Conservation (phyloP, 441 rosid genomes). For the Populus hybrid region DNA sequence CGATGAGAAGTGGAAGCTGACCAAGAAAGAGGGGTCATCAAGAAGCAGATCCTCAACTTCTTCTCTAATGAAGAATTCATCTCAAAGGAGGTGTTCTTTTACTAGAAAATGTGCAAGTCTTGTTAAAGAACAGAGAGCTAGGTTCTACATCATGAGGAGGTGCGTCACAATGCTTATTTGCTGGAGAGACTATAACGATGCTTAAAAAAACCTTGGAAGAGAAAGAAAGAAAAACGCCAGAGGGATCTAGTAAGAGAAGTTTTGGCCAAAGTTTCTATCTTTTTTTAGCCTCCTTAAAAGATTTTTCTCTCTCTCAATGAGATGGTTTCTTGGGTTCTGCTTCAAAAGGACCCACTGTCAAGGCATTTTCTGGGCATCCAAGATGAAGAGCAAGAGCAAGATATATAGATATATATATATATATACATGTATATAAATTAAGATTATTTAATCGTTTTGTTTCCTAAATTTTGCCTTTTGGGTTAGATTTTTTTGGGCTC, state of each 20-base stretch:
- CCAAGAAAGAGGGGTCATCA: constrained; percentile 58
- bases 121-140: constrained; percentile 79
- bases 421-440: constrained; percentile 31
- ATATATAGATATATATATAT: neutral
- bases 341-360: constrained; percentile 2
- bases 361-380: constrained; percentile 26
- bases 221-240: neutral
- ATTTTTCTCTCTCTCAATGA: constrained; percentile 22
- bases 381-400: neutral
- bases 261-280: neutral
- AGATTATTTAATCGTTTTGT: constrained; percentile 7
- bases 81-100: constrained; percentile 57
- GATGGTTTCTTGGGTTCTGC: constrained; percentile 21
- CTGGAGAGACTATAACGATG: constrained; percentile 79
- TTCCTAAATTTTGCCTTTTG: neutral
- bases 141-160: constrained; percentile 85
- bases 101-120: constrained; percentile 72
- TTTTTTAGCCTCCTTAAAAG: neutral
- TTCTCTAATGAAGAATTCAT: constrained; percentile 36
- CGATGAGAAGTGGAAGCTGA: constrained; percentile 72
- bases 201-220: constrained; percentile 25
- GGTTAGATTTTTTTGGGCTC: constrained; percentile 15
- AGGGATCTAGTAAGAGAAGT: neutral
- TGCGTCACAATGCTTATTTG: constrained; percentile 86
- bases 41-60: constrained; percentile 36